Evolutionary conservation across 371 early-diverging fungal species (phyloP).

Genomic region (Rhizopus sp.): DNA sequence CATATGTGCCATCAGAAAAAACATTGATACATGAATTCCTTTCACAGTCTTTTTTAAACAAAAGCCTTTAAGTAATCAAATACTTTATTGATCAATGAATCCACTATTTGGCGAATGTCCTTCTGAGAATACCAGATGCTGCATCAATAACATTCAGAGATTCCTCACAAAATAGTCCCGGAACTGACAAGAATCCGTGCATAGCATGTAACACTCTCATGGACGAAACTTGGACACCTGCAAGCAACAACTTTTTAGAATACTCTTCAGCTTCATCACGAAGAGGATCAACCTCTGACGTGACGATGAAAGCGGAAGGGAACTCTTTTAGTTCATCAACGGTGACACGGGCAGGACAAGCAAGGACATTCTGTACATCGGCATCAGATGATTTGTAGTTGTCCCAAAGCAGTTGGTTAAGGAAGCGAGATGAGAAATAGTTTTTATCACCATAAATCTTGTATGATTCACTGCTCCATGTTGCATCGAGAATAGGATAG

Average conservation of each 20-base stretch:
- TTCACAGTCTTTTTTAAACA: too few relatives aligned
- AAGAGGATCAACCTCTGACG: constrained; percentile 19
- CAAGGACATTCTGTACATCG: constrained; percentile 11
- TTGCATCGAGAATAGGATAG: constrained; percentile 17
- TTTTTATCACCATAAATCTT: constrained; percentile 12
- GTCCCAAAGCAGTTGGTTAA: constrained; percentile 6
- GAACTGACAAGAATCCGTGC: constrained; percentile 16
- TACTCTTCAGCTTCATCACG: constrained; percentile 22
- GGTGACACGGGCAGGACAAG: constrained; percentile 12
- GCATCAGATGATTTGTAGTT: constrained; percentile 14
- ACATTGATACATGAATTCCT: too few relatives aligned
- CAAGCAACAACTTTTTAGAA: constrained; percentile 21
- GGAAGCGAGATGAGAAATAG: not conserved
- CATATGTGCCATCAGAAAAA: too few relatives aligned
- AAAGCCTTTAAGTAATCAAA: too few relatives aligned
- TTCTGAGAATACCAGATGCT: constrained; percentile 5
- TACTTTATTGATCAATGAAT: not conserved
- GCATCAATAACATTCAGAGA: constrained; percentile 12
- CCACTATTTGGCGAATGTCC: constrained; percentile 5
- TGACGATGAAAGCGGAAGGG: constrained; percentile 20
- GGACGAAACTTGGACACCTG: constrained; percentile 14
- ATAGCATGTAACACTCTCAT: constrained; percentile 19
- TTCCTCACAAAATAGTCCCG: constrained; percentile 8
- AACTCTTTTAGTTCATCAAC: constrained; percentile 11
- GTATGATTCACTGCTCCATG: constrained; percentile 14